These are phyloP conservation scores for Immersiporthe knoxdaviesiana DNA, from an alignment of 2,329 filamentous ascomycete genomes.

Conservation along the genomic window DNA sequence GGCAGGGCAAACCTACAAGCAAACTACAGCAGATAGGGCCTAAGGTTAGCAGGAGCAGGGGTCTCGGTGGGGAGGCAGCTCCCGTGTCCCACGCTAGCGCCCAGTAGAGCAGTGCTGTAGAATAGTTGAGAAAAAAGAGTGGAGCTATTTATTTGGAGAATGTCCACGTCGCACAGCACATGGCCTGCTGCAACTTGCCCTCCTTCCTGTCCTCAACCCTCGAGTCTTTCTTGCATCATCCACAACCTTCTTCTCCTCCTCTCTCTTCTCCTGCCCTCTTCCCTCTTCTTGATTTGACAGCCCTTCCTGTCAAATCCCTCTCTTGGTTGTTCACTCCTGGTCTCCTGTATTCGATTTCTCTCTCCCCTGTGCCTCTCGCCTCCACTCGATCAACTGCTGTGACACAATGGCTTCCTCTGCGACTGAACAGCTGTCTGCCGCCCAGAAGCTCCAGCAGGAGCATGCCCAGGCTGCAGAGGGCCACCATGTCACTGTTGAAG, in stretches of 20 bases:
- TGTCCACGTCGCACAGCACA: slow-evolving; percentile 26
- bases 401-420: slow-evolving; percentile 47
- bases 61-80: neutral
- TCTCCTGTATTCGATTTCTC: slow-evolving; percentile 31
- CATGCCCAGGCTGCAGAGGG: slow-evolving; percentile 52
- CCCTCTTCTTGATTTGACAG: slow-evolving; percentile 27
- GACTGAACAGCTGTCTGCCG: slow-evolving; percentile 53
- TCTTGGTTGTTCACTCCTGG: slow-evolving; percentile 30
- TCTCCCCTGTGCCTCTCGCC: slow-evolving; percentile 28
- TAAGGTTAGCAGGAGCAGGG: neutral
- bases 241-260: slow-evolving; percentile 11
- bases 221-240: slow-evolving; percentile 17
- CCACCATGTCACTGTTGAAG: slow-evolving; percentile 74
- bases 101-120: neutral
- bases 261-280: slow-evolving; percentile 6
- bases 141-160: slow-evolving; percentile 13
- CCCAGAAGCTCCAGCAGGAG: slow-evolving; percentile 67
- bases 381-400: slow-evolving; percentile 11
- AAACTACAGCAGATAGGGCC: neutral
- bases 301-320: slow-evolving; percentile 30
- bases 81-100: slow-evolving; percentile 12
- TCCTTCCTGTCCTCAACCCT: slow-evolving; percentile 16
- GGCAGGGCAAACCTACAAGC: neutral
- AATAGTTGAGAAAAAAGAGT: slow-evolving; percentile 7
- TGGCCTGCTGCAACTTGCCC: slow-evolving; percentile 12